A percentile compares a stretch with the other conserved stretches of the same genome.
Evolutionary conservation across 768 basidiomycete species (phyloP).

Genomic region (Xerocomus spinulosus): DNA sequence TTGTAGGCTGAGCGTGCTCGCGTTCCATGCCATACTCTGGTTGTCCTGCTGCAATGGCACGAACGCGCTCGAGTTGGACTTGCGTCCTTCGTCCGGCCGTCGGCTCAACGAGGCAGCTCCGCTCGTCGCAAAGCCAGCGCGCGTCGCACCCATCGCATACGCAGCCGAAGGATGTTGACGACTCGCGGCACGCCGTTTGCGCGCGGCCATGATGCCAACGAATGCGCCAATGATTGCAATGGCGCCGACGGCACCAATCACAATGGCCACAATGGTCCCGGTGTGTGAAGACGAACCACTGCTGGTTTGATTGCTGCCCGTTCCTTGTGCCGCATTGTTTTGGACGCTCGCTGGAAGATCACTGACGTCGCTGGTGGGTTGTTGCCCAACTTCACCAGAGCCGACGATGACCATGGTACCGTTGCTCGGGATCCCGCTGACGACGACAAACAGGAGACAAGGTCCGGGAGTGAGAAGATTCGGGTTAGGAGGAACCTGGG

Average conservation of each 20-base stretch:
- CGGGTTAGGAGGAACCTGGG: slow-evolving; percentile 80
- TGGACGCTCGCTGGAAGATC: slow-evolving; percentile 37
- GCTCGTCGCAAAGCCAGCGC: slow-evolving; percentile 26
- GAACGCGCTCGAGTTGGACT: slow-evolving; percentile 67
- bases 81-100: slow-evolving; percentile 28
- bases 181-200: slow-evolving; percentile 45
- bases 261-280: slow-evolving; percentile 24
- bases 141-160: slow-evolving; percentile 38
- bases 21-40: slow-evolving; percentile 53
- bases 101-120: slow-evolving; percentile 18
- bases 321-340: slow-evolving; percentile 38
- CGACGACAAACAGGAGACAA: slow-evolving; percentile 73
- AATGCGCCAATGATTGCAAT: slow-evolving; percentile 30
- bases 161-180: slow-evolving; percentile 29
- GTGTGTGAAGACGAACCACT: slow-evolving; percentile 24
- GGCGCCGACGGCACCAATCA: slow-evolving; percentile 29
- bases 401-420: slow-evolving; percentile 78
- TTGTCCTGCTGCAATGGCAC: slow-evolving; percentile 66
- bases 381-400: slow-evolving; percentile 67
- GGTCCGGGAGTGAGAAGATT: slow-evolving; percentile 91
- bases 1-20: slow-evolving; percentile 45
- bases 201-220: slow-evolving; percentile 44
- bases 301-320: slow-evolving; percentile 9
- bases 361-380: slow-evolving; percentile 40
- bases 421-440: slow-evolving; percentile 82